Conservation (phyloP, 345 rosid species). For the Pelargonium nanum region DNA sequence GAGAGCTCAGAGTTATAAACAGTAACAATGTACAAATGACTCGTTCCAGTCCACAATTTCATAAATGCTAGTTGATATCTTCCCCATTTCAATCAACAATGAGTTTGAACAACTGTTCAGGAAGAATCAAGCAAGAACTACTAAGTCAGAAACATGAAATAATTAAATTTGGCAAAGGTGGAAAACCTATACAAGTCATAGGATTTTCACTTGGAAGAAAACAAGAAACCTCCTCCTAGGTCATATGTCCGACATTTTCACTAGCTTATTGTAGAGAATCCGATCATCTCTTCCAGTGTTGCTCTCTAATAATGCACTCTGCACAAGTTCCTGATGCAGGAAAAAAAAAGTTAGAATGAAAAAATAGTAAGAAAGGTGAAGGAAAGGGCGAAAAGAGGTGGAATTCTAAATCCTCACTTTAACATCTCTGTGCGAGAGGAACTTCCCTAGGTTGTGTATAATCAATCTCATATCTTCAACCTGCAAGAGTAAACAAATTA, state of each 20-base stretch:
- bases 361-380: neutral
- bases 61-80: too few species aligned
- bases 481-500: constrained; percentile 23
- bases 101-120: too few species aligned
- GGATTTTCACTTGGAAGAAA: neutral
- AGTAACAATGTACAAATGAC: too few species aligned
- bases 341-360: neutral
- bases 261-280: constrained; percentile 73
- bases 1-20: too few species aligned
- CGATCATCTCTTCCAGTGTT: constrained; percentile 92
- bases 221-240: neutral
- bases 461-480: constrained; percentile 91
- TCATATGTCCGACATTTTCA: constrained; percentile 33
- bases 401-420: constrained; percentile 40
- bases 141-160: neutral
- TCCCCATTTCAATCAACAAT: too few species aligned
- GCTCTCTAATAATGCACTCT: constrained; percentile 84
- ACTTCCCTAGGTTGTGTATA: constrained; percentile 79
- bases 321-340: constrained; percentile 70
- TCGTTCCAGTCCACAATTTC: too few species aligned
- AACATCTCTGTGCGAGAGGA: constrained; percentile 71
- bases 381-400: neutral
- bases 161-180: neutral
- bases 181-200: neutral
- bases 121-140: too few species aligned